Conservation (phyloP, 495 filamentous ascomycete genomes). For the Aspergillus campestris region DNA sequence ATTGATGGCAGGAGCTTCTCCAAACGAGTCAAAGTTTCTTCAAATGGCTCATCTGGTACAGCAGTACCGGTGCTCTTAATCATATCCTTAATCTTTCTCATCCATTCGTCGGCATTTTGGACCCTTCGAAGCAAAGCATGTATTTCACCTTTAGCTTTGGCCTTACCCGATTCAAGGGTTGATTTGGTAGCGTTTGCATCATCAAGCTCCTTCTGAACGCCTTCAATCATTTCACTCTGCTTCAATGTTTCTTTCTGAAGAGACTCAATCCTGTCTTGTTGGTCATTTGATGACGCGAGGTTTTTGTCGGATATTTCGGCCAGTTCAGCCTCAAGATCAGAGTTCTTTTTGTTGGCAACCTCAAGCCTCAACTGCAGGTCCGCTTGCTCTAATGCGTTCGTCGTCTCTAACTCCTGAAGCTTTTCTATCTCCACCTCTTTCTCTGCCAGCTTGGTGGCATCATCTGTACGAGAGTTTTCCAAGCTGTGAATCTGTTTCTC, state of each 20-base stretch:
- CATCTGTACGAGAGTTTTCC: constrained; percentile 8
- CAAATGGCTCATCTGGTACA: constrained; percentile 6
- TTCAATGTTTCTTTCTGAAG: constrained; percentile 4
- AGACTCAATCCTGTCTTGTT: constrained; percentile 4
- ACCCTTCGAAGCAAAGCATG: constrained; percentile 17
- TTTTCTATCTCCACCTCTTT: constrained; percentile 16
- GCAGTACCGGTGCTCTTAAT: constrained; percentile 6
- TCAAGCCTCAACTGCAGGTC: constrained; percentile 15
- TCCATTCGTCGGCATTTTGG: constrained; percentile 20
- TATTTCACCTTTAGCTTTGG: constrained; percentile 18
- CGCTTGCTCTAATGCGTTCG: constrained; percentile 9
- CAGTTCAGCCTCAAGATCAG: constrained; percentile 12
- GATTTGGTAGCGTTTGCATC: constrained; percentile 7
- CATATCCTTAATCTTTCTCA: constrained; percentile 14
- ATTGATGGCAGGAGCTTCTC: constrained; percentile 9
- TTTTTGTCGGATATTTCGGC: constrained; percentile 1
- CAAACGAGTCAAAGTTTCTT: constrained; percentile 12
- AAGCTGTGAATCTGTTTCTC: constrained; percentile 16
- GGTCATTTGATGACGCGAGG: background rate
- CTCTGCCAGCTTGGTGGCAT: constrained; percentile 6
- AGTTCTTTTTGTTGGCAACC: constrained; percentile 13
- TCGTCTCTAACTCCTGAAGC: constrained; percentile 14
- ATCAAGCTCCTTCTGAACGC: constrained; percentile 7
- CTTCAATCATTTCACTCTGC: constrained; percentile 11
- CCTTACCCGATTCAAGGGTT: constrained; percentile 13